Conservation (phyloP, 768 basidiomycete genomes). For the Agrocybe pediades region DNA sequence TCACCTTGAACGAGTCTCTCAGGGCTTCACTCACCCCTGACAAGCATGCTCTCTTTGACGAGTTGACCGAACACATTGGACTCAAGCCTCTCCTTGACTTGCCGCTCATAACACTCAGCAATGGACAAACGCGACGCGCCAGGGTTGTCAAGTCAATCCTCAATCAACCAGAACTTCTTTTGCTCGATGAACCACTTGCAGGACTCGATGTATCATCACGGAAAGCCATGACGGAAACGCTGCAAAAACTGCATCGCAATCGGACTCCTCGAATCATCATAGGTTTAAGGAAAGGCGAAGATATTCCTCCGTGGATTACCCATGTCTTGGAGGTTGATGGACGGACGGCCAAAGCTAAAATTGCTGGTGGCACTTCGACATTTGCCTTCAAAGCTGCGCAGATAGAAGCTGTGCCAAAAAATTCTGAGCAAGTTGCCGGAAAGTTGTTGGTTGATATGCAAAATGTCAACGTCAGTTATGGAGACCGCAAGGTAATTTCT, state of each 20-base stretch:
- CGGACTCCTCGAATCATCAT: slow-evolving; percentile 62
- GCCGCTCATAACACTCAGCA: slow-evolving; percentile 83
- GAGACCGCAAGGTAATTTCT: slow-evolving; percentile 53
- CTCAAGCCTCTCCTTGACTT: slow-evolving; percentile 72
- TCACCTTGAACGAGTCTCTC: slow-evolving; percentile 25
- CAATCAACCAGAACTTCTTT: slow-evolving; percentile 65
- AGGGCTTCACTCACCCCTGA: slow-evolving; percentile 4
- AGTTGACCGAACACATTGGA: slow-evolving; percentile 56
- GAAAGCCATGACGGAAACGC: slow-evolving; percentile 51
- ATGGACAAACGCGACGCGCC: slow-evolving; percentile 89
- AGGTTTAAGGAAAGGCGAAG: slow-evolving; percentile 26
- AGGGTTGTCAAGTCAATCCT: slow-evolving; percentile 80
- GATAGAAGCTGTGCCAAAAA: slow-evolving; percentile 3
- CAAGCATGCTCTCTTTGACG: slow-evolving; percentile 41
- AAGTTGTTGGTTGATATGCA: slow-evolving; percentile 57
- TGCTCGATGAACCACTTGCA: slow-evolving; percentile 93
- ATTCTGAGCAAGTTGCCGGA: slow-evolving; percentile 3
- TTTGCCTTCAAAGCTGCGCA: background rate
- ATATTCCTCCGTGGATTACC: slow-evolving; percentile 25
- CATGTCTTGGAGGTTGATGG: slow-evolving; percentile 23
- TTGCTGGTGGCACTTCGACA: background rate
- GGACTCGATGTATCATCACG: slow-evolving; percentile 73
- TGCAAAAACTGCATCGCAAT: slow-evolving; percentile 52
- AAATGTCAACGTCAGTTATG: slow-evolving; percentile 73
- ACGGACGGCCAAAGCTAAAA: slow-evolving; percentile 1